These are phyloP conservation scores for Gnetum montanum DNA, from an alignment of 75 land plant species.

Conservation along the genomic window DNA sequence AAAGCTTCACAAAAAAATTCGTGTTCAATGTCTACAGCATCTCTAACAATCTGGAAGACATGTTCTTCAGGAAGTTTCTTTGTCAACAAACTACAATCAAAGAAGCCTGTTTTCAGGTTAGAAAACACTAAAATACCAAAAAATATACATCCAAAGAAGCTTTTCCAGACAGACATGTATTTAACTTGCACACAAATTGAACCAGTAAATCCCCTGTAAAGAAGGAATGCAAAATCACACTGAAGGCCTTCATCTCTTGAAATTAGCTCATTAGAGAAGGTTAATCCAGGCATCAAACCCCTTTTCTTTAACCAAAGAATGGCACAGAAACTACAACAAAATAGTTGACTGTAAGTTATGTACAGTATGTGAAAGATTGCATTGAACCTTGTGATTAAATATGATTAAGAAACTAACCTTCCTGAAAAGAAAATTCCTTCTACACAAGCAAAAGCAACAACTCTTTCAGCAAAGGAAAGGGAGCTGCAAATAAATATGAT, in stretches of 20 bases:
- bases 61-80: constrained; percentile 29
- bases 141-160: neutral
- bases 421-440: constrained; percentile 93
- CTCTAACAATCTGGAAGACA: constrained; percentile 47
- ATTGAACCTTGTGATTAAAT: neutral
- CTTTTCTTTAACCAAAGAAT: constrained; percentile 81
- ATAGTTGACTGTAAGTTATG: no score
- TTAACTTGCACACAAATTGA: neutral
- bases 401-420: constrained; percentile 25
- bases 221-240: constrained; percentile 81
- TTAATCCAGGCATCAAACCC: constrained; percentile 78
- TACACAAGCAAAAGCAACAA: constrained; percentile 88
- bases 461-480: constrained; percentile 63
- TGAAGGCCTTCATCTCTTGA: constrained; percentile 86
- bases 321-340: constrained; percentile 59
- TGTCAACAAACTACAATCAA: constrained; percentile 31
- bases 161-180: neutral
- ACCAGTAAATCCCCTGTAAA: constrained; percentile 59
- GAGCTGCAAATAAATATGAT: constrained; percentile 27
- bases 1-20: constrained; percentile 83
- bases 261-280: constrained; percentile 74
- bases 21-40: constrained; percentile 74
- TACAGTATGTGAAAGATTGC: no score
- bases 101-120: no score
- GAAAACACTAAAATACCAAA: no score